Conservation (phyloP, 2,329 filamentous ascomycete genomes). For the Talaromyces funiculosus region DNA sequence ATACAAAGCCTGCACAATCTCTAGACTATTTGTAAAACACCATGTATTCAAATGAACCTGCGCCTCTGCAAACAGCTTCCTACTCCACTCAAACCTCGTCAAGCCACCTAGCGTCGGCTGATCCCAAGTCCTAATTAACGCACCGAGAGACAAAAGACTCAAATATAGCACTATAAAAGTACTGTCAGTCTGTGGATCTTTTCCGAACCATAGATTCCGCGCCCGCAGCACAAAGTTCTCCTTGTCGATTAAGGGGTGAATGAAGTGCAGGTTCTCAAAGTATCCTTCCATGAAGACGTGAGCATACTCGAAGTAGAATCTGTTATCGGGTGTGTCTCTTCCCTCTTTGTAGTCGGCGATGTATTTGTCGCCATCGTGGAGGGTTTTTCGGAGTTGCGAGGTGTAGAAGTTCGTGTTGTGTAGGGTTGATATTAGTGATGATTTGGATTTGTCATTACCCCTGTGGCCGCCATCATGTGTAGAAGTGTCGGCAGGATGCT, state of each 20-base stretch:
- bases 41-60: slow-evolving; percentile 34
- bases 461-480: no score
- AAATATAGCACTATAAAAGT: slow-evolving; percentile 47
- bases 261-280: slow-evolving; percentile 46
- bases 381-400: slow-evolving; percentile 13
- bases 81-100: slow-evolving; percentile 43
- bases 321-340: slow-evolving; percentile 19
- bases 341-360: slow-evolving; percentile 14
- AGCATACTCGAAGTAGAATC: slow-evolving; percentile 42
- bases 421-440: slow-evolving; percentile 40
- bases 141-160: slow-evolving; percentile 44
- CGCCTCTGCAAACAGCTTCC: slow-evolving; percentile 43
- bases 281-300: slow-evolving; percentile 44
- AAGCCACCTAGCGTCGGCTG: slow-evolving; percentile 41
- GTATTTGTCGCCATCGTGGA: slow-evolving; percentile 12
- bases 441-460: neutral
- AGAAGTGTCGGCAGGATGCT: neutral
- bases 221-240: slow-evolving; percentile 40
- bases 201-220: slow-evolving; percentile 40
- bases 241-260: slow-evolving; percentile 47
- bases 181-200: slow-evolving; percentile 24
- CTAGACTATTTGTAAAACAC: slow-evolving; percentile 43
- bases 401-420: slow-evolving; percentile 44
- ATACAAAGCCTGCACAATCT: slow-evolving; percentile 46
- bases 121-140: slow-evolving; percentile 42